Base-by-base conservation (phyloP, 192 early-diverging fungal species). In the Linnemannia hyalina region DNA sequence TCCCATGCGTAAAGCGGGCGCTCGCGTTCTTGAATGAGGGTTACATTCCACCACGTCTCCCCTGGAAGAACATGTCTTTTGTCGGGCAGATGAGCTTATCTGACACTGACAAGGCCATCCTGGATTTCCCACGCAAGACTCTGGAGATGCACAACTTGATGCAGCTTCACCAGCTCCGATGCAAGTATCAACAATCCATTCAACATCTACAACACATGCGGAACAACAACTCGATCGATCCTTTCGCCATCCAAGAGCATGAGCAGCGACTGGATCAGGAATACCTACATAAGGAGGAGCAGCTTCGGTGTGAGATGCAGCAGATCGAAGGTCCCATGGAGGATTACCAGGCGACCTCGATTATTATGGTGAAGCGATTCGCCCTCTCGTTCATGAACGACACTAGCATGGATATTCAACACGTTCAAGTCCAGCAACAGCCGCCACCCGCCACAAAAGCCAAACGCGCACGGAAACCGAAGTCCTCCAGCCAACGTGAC, bases 1-100 rank as follows among this genome's bases (percentile, higher is more conserved):
- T 73, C 47, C 18, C 47, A 16, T 60, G 54, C 32, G 75, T 82
- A 3, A 77, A 77, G n/a, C 68, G 76, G 52, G 75, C 81, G 4
- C 20, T 82, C 18, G 35, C 70, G 8, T 74, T 77, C 36, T 32
- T 82, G n/a, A 63, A 71, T 4, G 47, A 72, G 0, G 75, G 42
- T 35, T 6, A 36, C 32, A 13, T 77, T 0, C 74, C 76, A 4
- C 18, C 69, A 9, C 57, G 42, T 29, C 22, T 77, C 13, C 76
- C 29, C 36, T 82, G 81, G 81, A 57, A 47, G 15, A 13, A 68
- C 38, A 77, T 82, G 81, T 49, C 69, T 9, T 77, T 54, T 42
- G 36, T 49, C 1, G 44, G 60, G 16, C 75, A 77, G 52, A 35
- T 70, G 44, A 54, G 60, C 7, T 75, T 82, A 8, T 8, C 22